A percentile compares a stretch with the other conserved stretches of the same genome.
Evolutionary conservation across 2,329 filamentous ascomycete species (phyloP).

Genomic region (Coniochaeta sp.): DNA sequence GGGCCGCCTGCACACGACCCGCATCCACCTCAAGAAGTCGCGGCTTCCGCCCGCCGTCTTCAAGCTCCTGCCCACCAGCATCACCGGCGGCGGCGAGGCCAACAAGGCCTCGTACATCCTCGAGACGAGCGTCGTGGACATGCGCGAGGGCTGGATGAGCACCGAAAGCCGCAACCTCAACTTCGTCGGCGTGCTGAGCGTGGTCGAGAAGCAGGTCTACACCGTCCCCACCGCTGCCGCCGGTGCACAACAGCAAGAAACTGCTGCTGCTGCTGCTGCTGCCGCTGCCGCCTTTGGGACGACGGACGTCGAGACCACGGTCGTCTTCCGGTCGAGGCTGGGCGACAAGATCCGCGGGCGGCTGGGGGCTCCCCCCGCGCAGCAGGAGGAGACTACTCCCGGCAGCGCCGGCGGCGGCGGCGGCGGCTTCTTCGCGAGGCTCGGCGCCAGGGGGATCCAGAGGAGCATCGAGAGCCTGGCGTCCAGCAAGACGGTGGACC

Average conservation of each 20-base stretch:
- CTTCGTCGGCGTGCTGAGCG: conserved; percentile 72
- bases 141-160: conserved; percentile 75
- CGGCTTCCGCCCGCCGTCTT: conserved; percentile 68
- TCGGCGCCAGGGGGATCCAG: conserved; percentile 67
- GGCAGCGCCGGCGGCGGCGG: conserved; percentile 28
- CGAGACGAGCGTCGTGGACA: conserved; percentile 71
- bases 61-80: conserved; percentile 64
- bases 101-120: conserved; percentile 74
- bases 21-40: conserved; percentile 75
- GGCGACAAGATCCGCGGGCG: conserved; percentile 54
- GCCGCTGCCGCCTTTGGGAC: conserved; percentile 16
- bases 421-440: conserved; percentile 46
- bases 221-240: too few species aligned
- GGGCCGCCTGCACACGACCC: conserved; percentile 68
- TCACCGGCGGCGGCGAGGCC: conserved; percentile 52
- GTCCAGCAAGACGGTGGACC: conserved; percentile 68
- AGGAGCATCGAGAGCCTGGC: conserved; percentile 74
- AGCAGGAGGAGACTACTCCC: conserved; percentile 37
- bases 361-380: conserved; percentile 27
- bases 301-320: conserved; percentile 67
- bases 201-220: conserved; percentile 71
- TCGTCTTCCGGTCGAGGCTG: conserved; percentile 65
- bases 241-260: conserved; percentile 13
- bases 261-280: conserved; percentile 9
- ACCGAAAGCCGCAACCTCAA: conserved; percentile 77